phyloP scores from a whole-genome alignment of 139 green algal species.

The Picochlorum sp. region DNA sequence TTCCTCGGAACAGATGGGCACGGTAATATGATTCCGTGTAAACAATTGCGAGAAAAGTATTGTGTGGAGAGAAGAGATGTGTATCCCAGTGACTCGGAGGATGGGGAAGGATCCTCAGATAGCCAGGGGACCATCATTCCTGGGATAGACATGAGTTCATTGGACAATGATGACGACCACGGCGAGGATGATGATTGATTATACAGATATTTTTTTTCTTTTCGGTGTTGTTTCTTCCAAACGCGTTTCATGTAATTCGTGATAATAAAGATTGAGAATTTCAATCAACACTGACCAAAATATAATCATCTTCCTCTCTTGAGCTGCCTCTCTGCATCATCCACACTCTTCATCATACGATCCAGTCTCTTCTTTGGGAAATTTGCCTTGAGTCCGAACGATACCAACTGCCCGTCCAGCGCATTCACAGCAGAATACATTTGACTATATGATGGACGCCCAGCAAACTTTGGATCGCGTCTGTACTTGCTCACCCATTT shows the following conservation, averaged over 20 bases:
- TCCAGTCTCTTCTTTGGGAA: constrained; percentile 88
- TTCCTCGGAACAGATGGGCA: constrained; percentile 69
- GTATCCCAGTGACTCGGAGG: constrained; percentile 6
- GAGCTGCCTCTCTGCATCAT: constrained; percentile 47
- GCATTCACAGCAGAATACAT: constrained; percentile 86
- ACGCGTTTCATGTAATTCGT: background rate
- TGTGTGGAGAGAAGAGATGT: constrained; percentile 41
- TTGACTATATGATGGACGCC: constrained; percentile 74
- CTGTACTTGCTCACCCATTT: constrained; percentile 14
- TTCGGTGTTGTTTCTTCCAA: background rate
- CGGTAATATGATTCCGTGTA: constrained; percentile 66
- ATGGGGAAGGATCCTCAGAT: background rate
- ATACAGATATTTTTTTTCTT: constrained; percentile 8
- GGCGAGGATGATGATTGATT: background rate
- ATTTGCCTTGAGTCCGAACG: constrained; percentile 67
- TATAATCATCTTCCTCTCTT: constrained; percentile 38
- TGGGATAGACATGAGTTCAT: constrained; percentile 42
- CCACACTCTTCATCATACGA: constrained; percentile 70
- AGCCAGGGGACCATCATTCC: constrained; percentile 20
- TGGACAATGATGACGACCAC: constrained; percentile 10
- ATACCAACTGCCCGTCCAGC: constrained; percentile 86
- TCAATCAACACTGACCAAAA: too few species aligned
- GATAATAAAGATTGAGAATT: background rate
- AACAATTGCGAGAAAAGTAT: constrained; percentile 62
- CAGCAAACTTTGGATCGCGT: constrained; percentile 50